A percentile compares a stretch with the other conserved stretches of the same genome.
These are phyloP conservation scores for Scedosporium dehoogii DNA, from an alignment of 2,329 filamentous ascomycete genomes.

Conservation along the genomic window DNA sequence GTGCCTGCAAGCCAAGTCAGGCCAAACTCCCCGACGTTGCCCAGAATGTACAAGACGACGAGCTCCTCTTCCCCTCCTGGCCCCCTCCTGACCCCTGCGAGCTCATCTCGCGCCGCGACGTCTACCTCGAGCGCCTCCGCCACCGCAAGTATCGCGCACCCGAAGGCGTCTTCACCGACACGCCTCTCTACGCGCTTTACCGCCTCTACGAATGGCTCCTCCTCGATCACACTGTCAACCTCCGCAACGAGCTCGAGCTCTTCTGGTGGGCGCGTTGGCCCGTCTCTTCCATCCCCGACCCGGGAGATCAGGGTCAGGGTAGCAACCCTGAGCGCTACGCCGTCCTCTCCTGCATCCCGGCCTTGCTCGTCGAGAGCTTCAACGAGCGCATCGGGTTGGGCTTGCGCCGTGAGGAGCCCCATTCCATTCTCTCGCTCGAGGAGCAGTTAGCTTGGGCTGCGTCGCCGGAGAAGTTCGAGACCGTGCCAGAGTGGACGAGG, in stretches of 20 bases:
- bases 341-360: constrained; percentile 9
- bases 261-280: constrained; percentile 11
- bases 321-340: constrained; percentile 9
- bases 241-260: constrained; percentile 10
- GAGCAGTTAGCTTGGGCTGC: constrained; percentile 10
- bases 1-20: background rate
- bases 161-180: constrained; percentile 8
- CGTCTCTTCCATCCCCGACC: constrained; percentile 10
- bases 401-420: constrained; percentile 7
- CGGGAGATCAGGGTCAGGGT: constrained; percentile 5
- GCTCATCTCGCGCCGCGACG: constrained; percentile 6
- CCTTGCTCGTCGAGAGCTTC: constrained; percentile 9
- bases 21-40: background rate
- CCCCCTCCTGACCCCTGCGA: background rate
- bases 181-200: constrained; percentile 8
- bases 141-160: constrained; percentile 11
- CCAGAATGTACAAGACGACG: background rate
- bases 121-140: constrained; percentile 3
- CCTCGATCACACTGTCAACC: constrained; percentile 1
- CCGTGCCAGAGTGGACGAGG: constrained; percentile 5
- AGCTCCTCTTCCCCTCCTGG: background rate
- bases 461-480: constrained; percentile 7
- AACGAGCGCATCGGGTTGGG: constrained; percentile 7
- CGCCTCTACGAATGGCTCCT: constrained; percentile 11
- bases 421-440: constrained; percentile 5